phyloP scores from a whole-genome alignment of 495 filamentous ascomycete genomes.

The Xylaria grammica region DNA sequence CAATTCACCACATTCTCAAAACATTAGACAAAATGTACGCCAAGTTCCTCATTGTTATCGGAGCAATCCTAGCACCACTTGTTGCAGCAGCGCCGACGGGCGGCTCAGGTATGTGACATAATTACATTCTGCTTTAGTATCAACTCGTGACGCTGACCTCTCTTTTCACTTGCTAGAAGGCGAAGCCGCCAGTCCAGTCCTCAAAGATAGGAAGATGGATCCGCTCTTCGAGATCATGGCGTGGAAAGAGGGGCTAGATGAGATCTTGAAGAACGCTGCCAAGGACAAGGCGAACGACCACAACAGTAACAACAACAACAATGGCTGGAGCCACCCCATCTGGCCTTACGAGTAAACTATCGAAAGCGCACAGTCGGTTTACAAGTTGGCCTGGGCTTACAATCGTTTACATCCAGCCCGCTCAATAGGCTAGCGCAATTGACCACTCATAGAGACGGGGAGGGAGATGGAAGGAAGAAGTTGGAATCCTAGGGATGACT shows the following conservation, averaged over 20 bases:
- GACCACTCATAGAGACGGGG: no score
- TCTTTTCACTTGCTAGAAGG: no score
- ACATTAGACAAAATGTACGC: not conserved
- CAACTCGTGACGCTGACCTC: no score
- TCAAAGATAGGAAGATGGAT: not conserved
- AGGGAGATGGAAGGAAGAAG: no score
- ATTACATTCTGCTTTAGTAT: no score
- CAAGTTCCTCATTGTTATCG: not conserved
- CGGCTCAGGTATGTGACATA: not conserved
- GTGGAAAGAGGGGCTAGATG: not conserved
- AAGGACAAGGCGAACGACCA: not conserved
- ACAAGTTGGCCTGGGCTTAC: no score
- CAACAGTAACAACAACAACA: slow-evolving; percentile 5
- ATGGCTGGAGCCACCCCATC: slow-evolving; percentile 6
- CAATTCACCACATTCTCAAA: not conserved
- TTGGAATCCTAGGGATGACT: no score
- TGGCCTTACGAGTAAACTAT: slow-evolving; percentile 1
- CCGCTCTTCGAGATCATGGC: slow-evolving; percentile 6
- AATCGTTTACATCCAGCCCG: not conserved
- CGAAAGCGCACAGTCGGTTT: not conserved
- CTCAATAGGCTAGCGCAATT: no score
- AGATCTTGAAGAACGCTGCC: slow-evolving; percentile 10
- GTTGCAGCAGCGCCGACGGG: not conserved
- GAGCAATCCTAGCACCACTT: not conserved
- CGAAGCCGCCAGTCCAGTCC: not conserved